Percentiles rank a stretch among this genome's conserved stretches.
phyloP scores from a whole-genome alignment of 1,284 basidiomycete genomes.

The Athelia sp. region DNA sequence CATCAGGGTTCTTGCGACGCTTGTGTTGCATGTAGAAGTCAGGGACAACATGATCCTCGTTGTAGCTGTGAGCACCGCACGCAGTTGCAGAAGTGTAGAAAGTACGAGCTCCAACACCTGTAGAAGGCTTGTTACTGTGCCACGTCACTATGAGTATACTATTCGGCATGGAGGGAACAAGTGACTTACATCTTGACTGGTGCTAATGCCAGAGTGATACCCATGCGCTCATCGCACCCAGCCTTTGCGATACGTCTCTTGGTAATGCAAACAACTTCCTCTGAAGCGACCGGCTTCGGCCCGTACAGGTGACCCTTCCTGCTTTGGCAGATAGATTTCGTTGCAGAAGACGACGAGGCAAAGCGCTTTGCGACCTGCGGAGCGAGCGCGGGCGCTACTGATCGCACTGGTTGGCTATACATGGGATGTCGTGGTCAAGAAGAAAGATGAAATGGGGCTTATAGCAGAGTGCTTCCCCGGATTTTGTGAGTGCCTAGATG shows the following conservation, averaged over 20 bases:
- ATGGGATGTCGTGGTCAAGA: not conserved
- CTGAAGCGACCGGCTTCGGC: not conserved
- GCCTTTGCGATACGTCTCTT: conserved; percentile 27
- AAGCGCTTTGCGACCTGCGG: not conserved
- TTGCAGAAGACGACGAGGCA: not conserved
- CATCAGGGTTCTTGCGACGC: conserved; percentile 6
- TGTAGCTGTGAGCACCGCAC: conserved; percentile 12
- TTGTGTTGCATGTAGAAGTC: conserved; percentile 25
- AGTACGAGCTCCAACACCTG: conserved; percentile 8
- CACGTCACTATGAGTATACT: not conserved
- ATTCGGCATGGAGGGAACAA: too few relatives aligned
- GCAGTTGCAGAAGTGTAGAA: conserved; percentile 24
- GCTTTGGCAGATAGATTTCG: not conserved
- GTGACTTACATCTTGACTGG: conserved; percentile 32
- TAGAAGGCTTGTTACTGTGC: conserved; percentile 8
- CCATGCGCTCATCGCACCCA: conserved; percentile 38
- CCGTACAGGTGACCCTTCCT: conserved; percentile 1
- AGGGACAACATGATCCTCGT: conserved; percentile 16
- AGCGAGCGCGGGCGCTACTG: not conserved
- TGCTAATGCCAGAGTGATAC: conserved; percentile 31
- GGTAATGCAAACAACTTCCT: not conserved
- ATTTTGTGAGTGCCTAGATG: too few relatives aligned
- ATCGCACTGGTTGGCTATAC: not conserved
- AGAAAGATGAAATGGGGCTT: too few relatives aligned
- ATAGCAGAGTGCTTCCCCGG: too few relatives aligned